Conservation (phyloP, 2,329 filamentous ascomycete species). For the Venturia oleaginea region DNA sequence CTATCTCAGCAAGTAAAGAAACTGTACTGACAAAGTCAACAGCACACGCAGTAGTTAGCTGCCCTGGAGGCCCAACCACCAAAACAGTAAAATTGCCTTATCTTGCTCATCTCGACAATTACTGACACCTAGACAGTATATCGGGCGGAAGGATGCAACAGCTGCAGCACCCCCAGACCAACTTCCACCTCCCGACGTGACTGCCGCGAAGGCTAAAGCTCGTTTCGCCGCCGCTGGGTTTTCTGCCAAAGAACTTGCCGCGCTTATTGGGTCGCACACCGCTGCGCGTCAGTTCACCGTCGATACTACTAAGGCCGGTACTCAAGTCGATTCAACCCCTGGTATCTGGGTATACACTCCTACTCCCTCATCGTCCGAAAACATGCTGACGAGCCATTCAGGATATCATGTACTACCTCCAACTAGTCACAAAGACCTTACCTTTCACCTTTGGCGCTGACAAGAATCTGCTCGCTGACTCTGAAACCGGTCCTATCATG, state of each 20-base stretch:
- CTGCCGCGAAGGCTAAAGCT: conserved; percentile 35
- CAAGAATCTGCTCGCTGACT: conserved; percentile 2
- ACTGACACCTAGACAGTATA: conserved; percentile 22
- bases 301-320: conserved; percentile 25
- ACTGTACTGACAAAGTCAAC: conserved; percentile 16
- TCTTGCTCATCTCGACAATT: background rate
- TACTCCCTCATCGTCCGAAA: background rate
- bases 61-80: conserved; percentile 44
- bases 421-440: background rate
- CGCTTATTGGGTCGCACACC: conserved; percentile 47
- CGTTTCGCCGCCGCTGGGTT: conserved; percentile 45
- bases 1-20: background rate
- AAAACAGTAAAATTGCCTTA: conserved; percentile 20
- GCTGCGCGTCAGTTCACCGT: conserved; percentile 40
- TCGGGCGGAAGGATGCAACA: conserved; percentile 14
- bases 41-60: conserved; percentile 39
- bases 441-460: background rate
- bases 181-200: conserved; percentile 28
- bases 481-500: background rate
- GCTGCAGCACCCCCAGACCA: conserved; percentile 10
- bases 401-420: background rate
- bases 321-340: conserved; percentile 14
- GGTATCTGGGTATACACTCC: conserved; percentile 13
- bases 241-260: conserved; percentile 40
- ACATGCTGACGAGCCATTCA: background rate